Evolutionary conservation across 2,329 filamentous ascomycete species (phyloP).

Genomic region (Fusarium tupiense): DNA sequence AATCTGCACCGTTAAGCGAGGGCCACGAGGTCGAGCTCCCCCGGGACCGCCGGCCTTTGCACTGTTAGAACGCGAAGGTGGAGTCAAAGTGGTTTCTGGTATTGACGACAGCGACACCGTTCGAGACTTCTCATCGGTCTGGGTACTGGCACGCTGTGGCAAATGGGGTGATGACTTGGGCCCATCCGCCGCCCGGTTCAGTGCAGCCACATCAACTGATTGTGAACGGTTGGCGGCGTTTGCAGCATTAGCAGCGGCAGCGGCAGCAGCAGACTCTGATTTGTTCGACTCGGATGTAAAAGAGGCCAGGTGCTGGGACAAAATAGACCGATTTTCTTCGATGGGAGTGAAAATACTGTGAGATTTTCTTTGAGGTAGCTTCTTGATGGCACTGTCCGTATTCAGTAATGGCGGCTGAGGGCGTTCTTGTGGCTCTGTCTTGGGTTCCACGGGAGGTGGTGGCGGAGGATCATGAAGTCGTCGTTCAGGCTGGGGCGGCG

Average conservation of each 20-base stretch:
- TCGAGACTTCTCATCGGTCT: constrained; percentile 57
- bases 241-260: constrained; percentile 39
- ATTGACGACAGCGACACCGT: constrained; percentile 68
- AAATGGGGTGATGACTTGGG: constrained; percentile 68
- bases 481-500: constrained; percentile 59
- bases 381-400: constrained; percentile 64
- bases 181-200: constrained; percentile 59
- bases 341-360: constrained; percentile 98
- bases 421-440: constrained; percentile 59
- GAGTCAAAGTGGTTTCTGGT: constrained; percentile 71
- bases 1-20: constrained; percentile 92
- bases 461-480: constrained; percentile 62
- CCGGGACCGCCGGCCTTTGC: constrained; percentile 65
- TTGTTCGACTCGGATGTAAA: constrained; percentile 65
- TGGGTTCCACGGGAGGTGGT: constrained; percentile 61
- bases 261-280: constrained; percentile 48
- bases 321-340: constrained; percentile 87
- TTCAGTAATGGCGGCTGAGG: constrained; percentile 59
- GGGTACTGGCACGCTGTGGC: constrained; percentile 60
- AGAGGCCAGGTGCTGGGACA: constrained; percentile 82
- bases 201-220: constrained; percentile 70
- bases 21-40: constrained; percentile 77
- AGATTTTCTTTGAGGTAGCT: constrained; percentile 78
- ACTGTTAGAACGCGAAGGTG: constrained; percentile 83
- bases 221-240: constrained; percentile 62